Evolutionary conservation across 495 filamentous ascomycete species (phyloP).

Genomic region (Tetracladium marchalianum): DNA sequence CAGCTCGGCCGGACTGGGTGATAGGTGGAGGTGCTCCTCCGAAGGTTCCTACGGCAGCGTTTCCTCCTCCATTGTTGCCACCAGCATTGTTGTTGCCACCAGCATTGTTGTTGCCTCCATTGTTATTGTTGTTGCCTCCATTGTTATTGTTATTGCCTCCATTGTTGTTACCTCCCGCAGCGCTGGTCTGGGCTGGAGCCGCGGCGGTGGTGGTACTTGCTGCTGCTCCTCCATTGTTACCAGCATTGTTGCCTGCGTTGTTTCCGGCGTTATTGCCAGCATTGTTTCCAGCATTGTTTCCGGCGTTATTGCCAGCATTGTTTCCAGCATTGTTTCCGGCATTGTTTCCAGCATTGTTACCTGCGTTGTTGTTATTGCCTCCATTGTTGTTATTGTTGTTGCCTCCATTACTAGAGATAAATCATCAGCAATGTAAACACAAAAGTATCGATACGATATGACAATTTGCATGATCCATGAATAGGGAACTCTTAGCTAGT

Average conservation of each 20-base stretch:
- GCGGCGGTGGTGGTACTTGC: background rate
- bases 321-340: too few species aligned
- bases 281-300: background rate
- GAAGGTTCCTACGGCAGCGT: background rate
- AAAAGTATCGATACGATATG: too few species aligned
- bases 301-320: background rate
- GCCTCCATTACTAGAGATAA: too few species aligned
- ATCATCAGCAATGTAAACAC: too few species aligned
- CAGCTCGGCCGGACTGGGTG: background rate
- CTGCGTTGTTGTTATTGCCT: too few species aligned
- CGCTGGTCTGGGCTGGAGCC: background rate
- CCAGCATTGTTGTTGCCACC: background rate
- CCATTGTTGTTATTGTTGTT: too few species aligned
- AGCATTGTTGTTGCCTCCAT: background rate
- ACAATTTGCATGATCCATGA: too few species aligned
- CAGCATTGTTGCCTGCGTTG: background rate
- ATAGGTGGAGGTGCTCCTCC: background rate
- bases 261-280: background rate
- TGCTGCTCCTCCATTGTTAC: background rate
- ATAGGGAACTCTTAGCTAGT: too few species aligned
- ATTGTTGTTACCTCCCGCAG: background rate
- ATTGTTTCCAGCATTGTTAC: too few species aligned
- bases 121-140: background rate
- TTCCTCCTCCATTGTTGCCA: background rate
- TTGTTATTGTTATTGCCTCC: background rate